Evolutionary conservation across 1,284 basidiomycete genomes (phyloP), one percentile per base, ranked within the genome.

Genomic region (Trichosporon sp.): DNA sequence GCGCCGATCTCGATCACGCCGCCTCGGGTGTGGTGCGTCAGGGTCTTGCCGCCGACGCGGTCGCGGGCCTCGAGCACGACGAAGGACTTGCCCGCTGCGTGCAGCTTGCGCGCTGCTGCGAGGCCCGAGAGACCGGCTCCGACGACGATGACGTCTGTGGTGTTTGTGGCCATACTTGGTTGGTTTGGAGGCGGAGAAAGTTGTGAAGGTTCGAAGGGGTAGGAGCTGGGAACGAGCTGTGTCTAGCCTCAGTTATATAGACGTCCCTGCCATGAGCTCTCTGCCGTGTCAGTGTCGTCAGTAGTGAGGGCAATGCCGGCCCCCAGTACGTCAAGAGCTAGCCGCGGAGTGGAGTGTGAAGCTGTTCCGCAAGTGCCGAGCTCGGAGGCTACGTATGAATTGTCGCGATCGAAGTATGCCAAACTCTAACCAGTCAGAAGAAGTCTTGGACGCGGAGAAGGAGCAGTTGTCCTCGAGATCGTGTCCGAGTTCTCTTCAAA

Each of bases 121-220:
- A 71, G 66, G 16, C 72, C 72, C 1, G 72, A 67, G 16, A 70
- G 72, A 40, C 72, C 72, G 6, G 72, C 72, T 4, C 72, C 72
- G 66, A 73, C 56, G 31, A 73, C 56, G 68, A 73, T 69, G 14
- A 71, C 68, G 59, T 73, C 72, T 10, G 67, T 40, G 8, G 35
- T 67, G 31, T 19, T 35, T 31, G 46, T 54, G 48, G 46, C 10
- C 38, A 26, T 21, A 7, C 12, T 19, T n/a, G n/a, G n/a, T n/a
- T n/a, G n/a, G n/a, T n/a, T n/a, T n/a, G n/a, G n/a, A n/a, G n/a
- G n/a, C n/a, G n/a, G n/a, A n/a, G n/a, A n/a, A n/a, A 35, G 3
- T 35, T 35, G 35, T 35, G 35, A 35, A 35, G 35, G 35, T 4
- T 35, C 35, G 35, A 35, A 4, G 35, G 35, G 35, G 35, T 35